Evolutionary conservation across 176 grass and related monocot genomes (phyloP).

Genomic region (Rhipidocladum racemiflorum): DNA sequence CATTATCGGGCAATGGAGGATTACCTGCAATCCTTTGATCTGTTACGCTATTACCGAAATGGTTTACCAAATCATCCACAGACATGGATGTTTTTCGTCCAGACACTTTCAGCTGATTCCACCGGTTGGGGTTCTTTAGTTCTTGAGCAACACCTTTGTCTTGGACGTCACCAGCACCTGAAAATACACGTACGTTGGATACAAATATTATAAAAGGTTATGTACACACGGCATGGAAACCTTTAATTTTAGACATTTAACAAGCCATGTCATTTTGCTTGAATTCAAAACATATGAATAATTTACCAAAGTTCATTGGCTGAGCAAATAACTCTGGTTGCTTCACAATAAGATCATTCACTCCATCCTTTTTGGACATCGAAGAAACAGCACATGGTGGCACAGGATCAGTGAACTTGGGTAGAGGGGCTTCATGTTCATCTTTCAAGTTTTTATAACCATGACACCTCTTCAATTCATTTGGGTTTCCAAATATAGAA

Average conservation of each 20-base stretch:
- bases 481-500: conserved; percentile 59
- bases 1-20: conserved; percentile 24
- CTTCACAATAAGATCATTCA: conserved; percentile 31
- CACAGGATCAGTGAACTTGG: conserved; percentile 40
- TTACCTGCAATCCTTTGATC: conserved; percentile 33
- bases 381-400: conserved; percentile 35
- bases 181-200: background rate
- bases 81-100: conserved; percentile 44
- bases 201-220: background rate
- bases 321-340: conserved; percentile 19
- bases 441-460: conserved; percentile 29
- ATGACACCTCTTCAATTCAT: conserved; percentile 25
- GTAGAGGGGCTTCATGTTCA: conserved; percentile 36
- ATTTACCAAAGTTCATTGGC: conserved; percentile 55
- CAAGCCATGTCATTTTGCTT: background rate
- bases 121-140: conserved; percentile 23
- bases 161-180: background rate
- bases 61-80: conserved; percentile 54
- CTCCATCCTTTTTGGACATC: conserved; percentile 29
- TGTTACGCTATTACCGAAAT: conserved; percentile 41
- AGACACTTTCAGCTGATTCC: conserved; percentile 31
- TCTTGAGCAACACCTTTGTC: conserved; percentile 10
- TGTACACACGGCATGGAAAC: background rate
- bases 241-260: background rate
- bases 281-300: background rate